These are phyloP conservation scores for Linum tenue DNA, from an alignment of 345 rosid species.

Conservation along the genomic window DNA sequence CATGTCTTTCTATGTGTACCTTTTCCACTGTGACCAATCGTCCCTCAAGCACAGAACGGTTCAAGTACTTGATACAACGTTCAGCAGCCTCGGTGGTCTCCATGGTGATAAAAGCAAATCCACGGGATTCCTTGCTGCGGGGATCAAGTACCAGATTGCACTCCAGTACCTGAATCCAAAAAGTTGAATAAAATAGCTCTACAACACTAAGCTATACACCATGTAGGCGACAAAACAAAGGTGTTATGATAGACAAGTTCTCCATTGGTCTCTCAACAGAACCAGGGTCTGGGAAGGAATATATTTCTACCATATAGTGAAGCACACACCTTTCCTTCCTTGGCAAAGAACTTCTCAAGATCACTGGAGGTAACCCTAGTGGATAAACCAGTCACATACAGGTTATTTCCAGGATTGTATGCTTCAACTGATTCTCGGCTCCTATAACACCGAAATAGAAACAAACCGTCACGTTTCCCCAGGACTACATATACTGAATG, in stretches of 20 bases:
- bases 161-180: slow-evolving; percentile 38
- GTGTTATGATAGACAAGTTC: no score
- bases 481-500: background rate
- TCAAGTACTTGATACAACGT: slow-evolving; percentile 50
- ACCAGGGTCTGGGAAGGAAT: no score
- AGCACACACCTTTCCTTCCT: slow-evolving; percentile 47
- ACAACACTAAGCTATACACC: no score
- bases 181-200: background rate
- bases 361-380: slow-evolving; percentile 39
- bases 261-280: no score
- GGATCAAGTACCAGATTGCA: slow-evolving; percentile 56
- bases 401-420: slow-evolving; percentile 50
- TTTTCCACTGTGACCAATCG: slow-evolving; percentile 54
- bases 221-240: no score
- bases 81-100: slow-evolving; percentile 43
- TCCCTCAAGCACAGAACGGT: slow-evolving; percentile 58
- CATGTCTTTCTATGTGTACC: slow-evolving; percentile 22
- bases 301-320: no score
- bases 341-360: slow-evolving; percentile 44
- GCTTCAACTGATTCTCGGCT: slow-evolving; percentile 37
- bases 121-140: slow-evolving; percentile 54
- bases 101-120: slow-evolving; percentile 66
- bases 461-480: background rate
- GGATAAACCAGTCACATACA: slow-evolving; percentile 60
- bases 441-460: slow-evolving; percentile 25